Evolutionary conservation across 2,329 filamentous ascomycete species (phyloP), one percentile per base, ranked within the genome.

Genomic region (Ophiosphaerella herpotricha): DNA sequence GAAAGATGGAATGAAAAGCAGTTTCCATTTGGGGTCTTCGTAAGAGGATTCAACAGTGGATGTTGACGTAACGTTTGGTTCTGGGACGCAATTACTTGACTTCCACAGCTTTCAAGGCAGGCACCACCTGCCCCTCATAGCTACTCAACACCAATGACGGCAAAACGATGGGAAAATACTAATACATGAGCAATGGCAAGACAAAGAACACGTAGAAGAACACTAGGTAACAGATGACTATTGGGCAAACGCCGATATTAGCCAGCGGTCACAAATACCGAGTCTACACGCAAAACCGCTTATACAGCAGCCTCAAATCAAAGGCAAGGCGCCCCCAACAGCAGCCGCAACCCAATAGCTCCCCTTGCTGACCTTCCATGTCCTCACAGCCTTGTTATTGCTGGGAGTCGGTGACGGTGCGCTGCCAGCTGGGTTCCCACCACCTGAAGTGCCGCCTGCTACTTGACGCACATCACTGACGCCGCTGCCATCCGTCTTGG

Each of bases 401-500:
- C 40, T 53, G 2, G 31, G 26, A 14, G 40, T 54, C n/a, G 57
- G 48, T 16, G 43, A 36, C 7, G 58, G 51, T 5, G 41, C 40
- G 23, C 40, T 46, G 34, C 43, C 54, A 6, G 53, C 55, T 9
- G 45, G 40, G 18, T 37, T 55, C 13, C 58, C 48, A 33, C 47
- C 43, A 24, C 57, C 39, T 35, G 39, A 41, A 12, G 57, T 55
- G 43, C 50, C 60, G 12, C 40, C 52, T 16, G 56, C 54, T 8
- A 42, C 57, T 29, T 54, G 40, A 26, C 51, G 55, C 16, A 68
- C 64, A 36, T 61, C 58, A 32, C 66, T 60, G 13, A 66, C 61
- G 34, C 60, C 59, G 26, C 58, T 63, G 7, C 71, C 72, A 54
- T 73, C 66, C 11, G 60, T 52, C 33, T 56, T 63, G 1, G 62